phyloP scores from a whole-genome alignment of 192 early-diverging fungal species.

The Coemansia sp. region DNA sequence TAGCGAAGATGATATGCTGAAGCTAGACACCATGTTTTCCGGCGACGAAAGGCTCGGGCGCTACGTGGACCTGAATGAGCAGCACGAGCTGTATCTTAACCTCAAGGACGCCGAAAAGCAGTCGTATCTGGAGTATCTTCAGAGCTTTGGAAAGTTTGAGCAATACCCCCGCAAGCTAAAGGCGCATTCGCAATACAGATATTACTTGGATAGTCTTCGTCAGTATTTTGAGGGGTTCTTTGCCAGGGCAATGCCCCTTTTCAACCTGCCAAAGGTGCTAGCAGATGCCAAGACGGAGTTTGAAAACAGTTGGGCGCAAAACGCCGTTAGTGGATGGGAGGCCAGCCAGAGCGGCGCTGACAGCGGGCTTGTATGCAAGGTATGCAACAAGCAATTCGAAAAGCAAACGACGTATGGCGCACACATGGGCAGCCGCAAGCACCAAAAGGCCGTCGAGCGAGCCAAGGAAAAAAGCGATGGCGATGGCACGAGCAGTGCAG shows the following conservation, averaged over 20 bases:
- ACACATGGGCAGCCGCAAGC: constrained; percentile 88
- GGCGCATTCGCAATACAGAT: constrained; percentile 4
- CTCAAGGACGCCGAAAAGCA: constrained; percentile 52
- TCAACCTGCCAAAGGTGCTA: constrained; percentile 60
- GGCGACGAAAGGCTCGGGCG: constrained; percentile 85
- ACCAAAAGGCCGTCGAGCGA: constrained; percentile 69
- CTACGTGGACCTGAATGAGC: constrained; percentile 81
- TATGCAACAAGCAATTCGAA: constrained; percentile 77
- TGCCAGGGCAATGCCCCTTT: constrained; percentile 70
- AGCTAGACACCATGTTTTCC: constrained; percentile 82
- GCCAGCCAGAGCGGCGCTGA: constrained; percentile 23
- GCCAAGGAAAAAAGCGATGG: constrained; percentile 13
- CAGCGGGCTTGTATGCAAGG: constrained; percentile 66
- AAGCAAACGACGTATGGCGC: constrained; percentile 82
- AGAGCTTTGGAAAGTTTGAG: constrained; percentile 40
- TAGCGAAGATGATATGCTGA: constrained; percentile 39
- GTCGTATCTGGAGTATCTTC: constrained; percentile 62
- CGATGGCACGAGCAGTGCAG: constrained; percentile 22
- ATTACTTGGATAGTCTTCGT: constrained; percentile 55
- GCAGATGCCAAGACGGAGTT: constrained; percentile 55
- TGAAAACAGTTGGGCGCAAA: constrained; percentile 60
- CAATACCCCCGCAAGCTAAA: constrained; percentile 13
- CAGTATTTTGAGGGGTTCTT: constrained; percentile 76
- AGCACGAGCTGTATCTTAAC: constrained; percentile 81
- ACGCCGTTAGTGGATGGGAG: constrained; percentile 59